These are phyloP conservation scores for Daldinia loculata DNA, from an alignment of 495 filamentous ascomycete genomes.

Conservation along the genomic window DNA sequence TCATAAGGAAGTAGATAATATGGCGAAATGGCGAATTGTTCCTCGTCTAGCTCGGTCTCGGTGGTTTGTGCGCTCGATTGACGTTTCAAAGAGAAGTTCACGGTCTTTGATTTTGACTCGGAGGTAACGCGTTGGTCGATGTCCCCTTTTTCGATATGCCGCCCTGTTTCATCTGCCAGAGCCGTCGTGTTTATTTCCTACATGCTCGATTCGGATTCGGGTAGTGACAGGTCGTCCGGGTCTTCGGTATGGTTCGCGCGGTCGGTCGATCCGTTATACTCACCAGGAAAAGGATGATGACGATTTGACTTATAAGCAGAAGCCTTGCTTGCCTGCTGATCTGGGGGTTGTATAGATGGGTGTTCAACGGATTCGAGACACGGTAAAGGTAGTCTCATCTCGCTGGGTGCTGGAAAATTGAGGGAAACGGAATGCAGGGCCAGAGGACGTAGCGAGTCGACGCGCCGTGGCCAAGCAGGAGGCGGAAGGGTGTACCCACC, in stretches of 20 bases:
- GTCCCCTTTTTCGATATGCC: slow-evolving; percentile 2
- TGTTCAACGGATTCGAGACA: slow-evolving; percentile 60
- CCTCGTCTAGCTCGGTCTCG: slow-evolving; percentile 9
- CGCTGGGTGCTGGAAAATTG: slow-evolving; percentile 40
- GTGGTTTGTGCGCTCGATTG: background rate
- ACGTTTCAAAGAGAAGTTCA: slow-evolving; percentile 19
- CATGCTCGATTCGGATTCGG: slow-evolving; percentile 24
- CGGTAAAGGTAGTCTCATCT: slow-evolving; percentile 62
- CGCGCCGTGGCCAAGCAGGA: slow-evolving; percentile 50
- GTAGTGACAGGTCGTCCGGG: slow-evolving; percentile 34
- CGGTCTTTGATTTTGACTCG: slow-evolving; percentile 15
- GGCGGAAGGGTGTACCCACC: slow-evolving; percentile 71
- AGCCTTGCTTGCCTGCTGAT: slow-evolving; percentile 51
- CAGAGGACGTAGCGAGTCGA: slow-evolving; percentile 52
- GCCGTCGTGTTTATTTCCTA: slow-evolving; percentile 25
- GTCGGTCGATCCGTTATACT: slow-evolving; percentile 56
- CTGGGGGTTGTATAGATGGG: slow-evolving; percentile 51
- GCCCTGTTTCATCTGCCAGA: slow-evolving; percentile 23
- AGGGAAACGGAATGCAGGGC: slow-evolving; percentile 36
- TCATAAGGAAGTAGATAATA: slow-evolving; percentile 49
- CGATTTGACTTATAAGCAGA: slow-evolving; percentile 43
- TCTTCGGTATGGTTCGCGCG: slow-evolving; percentile 38
- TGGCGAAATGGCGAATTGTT: slow-evolving; percentile 28
- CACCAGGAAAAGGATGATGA: slow-evolving; percentile 70
- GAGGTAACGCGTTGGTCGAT: slow-evolving; percentile 15